Evolutionary conservation across 495 filamentous ascomycete genomes (phyloP).

Genomic region (Xylaria curta): DNA sequence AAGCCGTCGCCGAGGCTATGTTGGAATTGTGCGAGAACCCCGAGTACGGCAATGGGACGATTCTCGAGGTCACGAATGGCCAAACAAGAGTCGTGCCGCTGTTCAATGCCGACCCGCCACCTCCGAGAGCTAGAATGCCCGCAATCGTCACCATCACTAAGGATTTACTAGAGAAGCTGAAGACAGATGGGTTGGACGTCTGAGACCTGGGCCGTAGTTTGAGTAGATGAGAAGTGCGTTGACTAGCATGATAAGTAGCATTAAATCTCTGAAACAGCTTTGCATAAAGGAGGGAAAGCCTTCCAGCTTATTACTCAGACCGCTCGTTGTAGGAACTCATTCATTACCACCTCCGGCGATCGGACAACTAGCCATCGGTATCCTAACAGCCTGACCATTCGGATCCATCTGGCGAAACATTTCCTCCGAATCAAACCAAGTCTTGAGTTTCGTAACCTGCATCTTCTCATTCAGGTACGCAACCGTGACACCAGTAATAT

Average conservation of each 20-base stretch:
- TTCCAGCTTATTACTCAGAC: background rate
- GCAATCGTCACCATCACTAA: background rate
- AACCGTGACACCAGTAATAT: constrained; percentile 60
- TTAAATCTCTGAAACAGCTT: background rate
- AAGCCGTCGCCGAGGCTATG: constrained; percentile 29
- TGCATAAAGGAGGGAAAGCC: background rate
- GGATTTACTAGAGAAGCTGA: constrained; percentile 1
- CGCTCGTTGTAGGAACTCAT: background rate
- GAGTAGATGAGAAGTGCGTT: too few relatives aligned
- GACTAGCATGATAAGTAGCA: background rate
- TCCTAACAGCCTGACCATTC: background rate
- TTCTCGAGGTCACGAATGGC: constrained; percentile 65
- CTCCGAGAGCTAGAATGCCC: background rate
- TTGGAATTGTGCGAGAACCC: constrained; percentile 27
- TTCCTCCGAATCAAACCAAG: constrained; percentile 68
- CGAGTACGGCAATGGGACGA: constrained; percentile 45
- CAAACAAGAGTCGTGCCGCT: constrained; percentile 56
- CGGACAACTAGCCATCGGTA: constrained; percentile 9
- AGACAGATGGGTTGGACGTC: constrained; percentile 15
- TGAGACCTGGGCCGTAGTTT: background rate
- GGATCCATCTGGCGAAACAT: constrained; percentile 69
- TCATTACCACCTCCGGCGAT: background rate
- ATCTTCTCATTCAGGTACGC: constrained; percentile 66
- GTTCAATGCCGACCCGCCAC: constrained; percentile 64
- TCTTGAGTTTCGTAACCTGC: constrained; percentile 61